Evolutionary conservation across 1,284 basidiomycete species (phyloP).

Genomic region (Leccinum angustisporum): DNA sequence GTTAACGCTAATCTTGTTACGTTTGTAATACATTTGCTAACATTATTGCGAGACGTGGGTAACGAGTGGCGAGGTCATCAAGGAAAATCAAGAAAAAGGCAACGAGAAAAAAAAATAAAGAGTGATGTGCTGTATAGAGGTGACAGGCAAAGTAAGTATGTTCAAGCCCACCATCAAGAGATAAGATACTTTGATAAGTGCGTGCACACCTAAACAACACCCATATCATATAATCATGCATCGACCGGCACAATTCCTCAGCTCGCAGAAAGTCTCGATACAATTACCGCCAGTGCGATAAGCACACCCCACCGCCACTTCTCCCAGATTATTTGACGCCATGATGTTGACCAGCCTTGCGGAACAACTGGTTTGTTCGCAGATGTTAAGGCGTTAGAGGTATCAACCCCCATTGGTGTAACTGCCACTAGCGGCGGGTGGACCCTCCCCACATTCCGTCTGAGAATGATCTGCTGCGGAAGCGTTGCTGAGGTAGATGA

Average conservation of each 20-base stretch:
- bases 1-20: slow-evolving; percentile 7
- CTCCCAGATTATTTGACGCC: slow-evolving; percentile 71
- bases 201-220: slow-evolving; percentile 23
- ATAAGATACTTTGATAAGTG: slow-evolving; percentile 18
- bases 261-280: slow-evolving; percentile 62
- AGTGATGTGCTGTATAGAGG: slow-evolving; percentile 4
- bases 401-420: slow-evolving; percentile 13
- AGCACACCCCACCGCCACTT: slow-evolving; percentile 82
- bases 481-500: slow-evolving; percentile 23
- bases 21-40: slow-evolving; percentile 29
- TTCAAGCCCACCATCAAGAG: slow-evolving; percentile 15
- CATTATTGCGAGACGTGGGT: slow-evolving; percentile 22
- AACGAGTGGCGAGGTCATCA: slow-evolving; percentile 22
- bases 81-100: slow-evolving; percentile 15
- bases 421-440: slow-evolving; percentile 9
- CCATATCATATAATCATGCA: slow-evolving; percentile 19
- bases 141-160: slow-evolving; percentile 13
- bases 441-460: slow-evolving; percentile 14
- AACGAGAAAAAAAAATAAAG: slow-evolving; percentile 5
- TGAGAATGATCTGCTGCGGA: slow-evolving; percentile 18
- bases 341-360: slow-evolving; percentile 50
- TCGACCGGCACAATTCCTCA: slow-evolving; percentile 16
- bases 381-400: slow-evolving; percentile 26
- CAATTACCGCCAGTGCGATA: slow-evolving; percentile 70
- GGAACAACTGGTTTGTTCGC: slow-evolving; percentile 35